Percentiles rank a stretch among this genome's conserved stretches.
Conservation (phyloP, 768 basidiomycete genomes). For the Mycena capillaripes region DNA sequence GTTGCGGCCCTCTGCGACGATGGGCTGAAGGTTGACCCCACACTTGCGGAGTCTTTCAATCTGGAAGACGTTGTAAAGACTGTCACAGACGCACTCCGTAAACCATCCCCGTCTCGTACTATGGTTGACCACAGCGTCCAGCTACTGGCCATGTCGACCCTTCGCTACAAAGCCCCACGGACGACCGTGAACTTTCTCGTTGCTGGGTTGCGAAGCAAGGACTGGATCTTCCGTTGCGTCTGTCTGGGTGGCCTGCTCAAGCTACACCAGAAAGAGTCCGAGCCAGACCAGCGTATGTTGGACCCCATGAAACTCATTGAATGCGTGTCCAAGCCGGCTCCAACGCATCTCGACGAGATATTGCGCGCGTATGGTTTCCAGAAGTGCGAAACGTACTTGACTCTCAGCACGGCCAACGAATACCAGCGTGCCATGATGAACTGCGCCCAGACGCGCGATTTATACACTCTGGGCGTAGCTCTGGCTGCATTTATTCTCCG, state of each 20-base stretch:
- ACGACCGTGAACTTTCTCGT: constrained; percentile 65
- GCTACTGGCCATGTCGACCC: constrained; percentile 58
- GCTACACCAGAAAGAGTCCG: constrained; percentile 58
- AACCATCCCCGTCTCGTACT: constrained; percentile 56
- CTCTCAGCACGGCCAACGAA: constrained; percentile 54
- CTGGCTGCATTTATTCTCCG: constrained; percentile 63
- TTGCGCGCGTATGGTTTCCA: constrained; percentile 63
- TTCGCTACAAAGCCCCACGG: constrained; percentile 61
- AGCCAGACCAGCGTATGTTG: constrained; percentile 59
- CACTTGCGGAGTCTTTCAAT: constrained; percentile 56
- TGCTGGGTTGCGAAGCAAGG: constrained; percentile 67
- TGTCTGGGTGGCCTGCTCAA: constrained; percentile 69
- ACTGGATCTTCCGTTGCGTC: constrained; percentile 64
- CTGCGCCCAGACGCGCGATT: constrained; percentile 60
- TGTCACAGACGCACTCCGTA: constrained; percentile 57
- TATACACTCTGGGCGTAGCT: constrained; percentile 65
- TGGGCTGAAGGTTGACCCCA: constrained; percentile 49
- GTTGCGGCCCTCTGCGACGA: constrained; percentile 58
- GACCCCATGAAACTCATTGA: constrained; percentile 65
- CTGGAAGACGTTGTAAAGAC: constrained; percentile 59
- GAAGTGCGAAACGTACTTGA: constrained; percentile 63
- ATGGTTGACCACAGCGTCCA: constrained; percentile 67
- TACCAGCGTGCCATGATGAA: constrained; percentile 69
- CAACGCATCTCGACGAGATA: constrained; percentile 64
- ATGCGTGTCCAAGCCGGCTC: constrained; percentile 52